phyloP scores from a whole-genome alignment of 176 grass and related monocot genomes.

The Eragrostis curvula region DNA sequence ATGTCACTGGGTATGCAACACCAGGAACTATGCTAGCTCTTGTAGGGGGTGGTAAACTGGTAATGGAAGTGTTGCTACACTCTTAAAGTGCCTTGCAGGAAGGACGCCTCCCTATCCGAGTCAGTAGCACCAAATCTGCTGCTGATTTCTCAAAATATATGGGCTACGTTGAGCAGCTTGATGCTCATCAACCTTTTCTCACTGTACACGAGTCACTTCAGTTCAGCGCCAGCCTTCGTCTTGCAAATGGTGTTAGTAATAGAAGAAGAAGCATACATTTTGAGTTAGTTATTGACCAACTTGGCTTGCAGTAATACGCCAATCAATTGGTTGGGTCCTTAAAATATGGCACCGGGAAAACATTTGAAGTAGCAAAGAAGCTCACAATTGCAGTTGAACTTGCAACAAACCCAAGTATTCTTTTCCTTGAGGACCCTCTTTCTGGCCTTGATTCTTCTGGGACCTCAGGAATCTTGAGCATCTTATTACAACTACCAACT shows the following conservation, averaged over 20 bases:
- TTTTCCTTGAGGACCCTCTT: no score
- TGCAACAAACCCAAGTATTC: no score
- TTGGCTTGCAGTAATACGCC: no score
- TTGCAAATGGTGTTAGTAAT: no score
- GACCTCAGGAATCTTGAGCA: no score
- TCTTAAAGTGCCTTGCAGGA: conserved; percentile 31
- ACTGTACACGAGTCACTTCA: conserved; percentile 32
- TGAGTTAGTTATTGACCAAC: no score
- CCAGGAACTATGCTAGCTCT: conserved; percentile 31
- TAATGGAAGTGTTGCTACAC: conserved; percentile 18
- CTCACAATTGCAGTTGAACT: no score
- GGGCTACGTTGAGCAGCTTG: conserved; percentile 25
- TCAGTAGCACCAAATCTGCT: conserved; percentile 13
- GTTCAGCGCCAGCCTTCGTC: conserved; percentile 25
- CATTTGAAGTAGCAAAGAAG: no score
- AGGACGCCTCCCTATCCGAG: conserved; percentile 8
- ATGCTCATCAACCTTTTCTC: conserved; percentile 41
- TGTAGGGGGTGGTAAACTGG: conserved; percentile 22
- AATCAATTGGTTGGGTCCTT: conserved; percentile 8
- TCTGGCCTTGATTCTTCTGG: no score
- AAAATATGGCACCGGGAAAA: no score
- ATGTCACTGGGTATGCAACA: conserved; percentile 23
- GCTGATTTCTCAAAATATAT: conserved; percentile 22
- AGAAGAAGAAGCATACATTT: no score
- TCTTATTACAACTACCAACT: no score